Conservation (phyloP, 495 filamentous ascomycete species). For the Choiromyces venosus region DNA sequence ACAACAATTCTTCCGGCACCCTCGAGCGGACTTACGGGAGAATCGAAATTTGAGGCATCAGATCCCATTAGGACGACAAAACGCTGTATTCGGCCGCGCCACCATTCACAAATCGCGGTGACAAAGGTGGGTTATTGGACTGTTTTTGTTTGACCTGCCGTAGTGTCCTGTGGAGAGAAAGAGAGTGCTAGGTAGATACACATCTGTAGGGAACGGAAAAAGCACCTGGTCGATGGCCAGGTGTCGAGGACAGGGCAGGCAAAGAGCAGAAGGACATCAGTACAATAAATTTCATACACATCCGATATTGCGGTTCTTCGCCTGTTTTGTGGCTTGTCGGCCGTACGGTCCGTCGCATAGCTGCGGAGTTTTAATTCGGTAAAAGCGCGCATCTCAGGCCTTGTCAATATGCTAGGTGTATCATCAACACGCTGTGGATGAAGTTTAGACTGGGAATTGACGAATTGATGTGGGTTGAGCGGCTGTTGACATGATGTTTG, state of each 20-base stretch:
- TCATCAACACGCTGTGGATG: conserved; percentile 14
- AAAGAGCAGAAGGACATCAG: conserved; percentile 8
- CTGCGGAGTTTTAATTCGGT: conserved; percentile 17
- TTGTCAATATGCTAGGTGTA: conserved; percentile 10
- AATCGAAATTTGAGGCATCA: no score
- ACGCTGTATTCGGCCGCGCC: no score
- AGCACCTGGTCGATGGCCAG: conserved; percentile 19
- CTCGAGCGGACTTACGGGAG: no score
- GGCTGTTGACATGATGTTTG: conserved; percentile 12
- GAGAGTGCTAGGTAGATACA: no score
- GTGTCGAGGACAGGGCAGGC: conserved; percentile 10
- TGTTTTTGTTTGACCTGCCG: no score
- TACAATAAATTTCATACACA: conserved; percentile 29
- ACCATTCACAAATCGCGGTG: no score
- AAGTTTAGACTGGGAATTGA: conserved; percentile 21
- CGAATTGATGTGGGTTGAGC: conserved; percentile 27
- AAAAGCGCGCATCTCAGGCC: conserved; percentile 18
- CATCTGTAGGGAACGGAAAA: conserved; percentile 22
- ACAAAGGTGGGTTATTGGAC: no score
- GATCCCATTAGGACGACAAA: no score
- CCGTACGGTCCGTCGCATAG: conserved; percentile 21
- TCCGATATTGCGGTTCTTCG: conserved; percentile 25
- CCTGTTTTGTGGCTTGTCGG: conserved; percentile 22
- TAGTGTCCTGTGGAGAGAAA: no score
- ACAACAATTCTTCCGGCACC: no score